Evolutionary conservation across 2,329 filamentous ascomycete species (phyloP).

Genomic region (Colletotrichum spinosum): DNA sequence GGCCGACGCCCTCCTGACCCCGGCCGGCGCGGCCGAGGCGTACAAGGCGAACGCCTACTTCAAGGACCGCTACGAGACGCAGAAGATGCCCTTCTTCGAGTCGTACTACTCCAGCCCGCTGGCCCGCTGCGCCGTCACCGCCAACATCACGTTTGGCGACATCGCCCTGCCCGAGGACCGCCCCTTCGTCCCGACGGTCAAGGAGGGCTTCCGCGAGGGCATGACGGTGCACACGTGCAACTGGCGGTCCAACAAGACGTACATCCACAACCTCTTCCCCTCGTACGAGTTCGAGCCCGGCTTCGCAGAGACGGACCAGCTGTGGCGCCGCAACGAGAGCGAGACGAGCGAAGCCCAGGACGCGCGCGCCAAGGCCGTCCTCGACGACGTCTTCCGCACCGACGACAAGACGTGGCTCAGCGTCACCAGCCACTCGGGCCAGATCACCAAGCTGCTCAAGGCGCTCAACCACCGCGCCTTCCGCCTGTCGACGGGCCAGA

Average conservation of each 20-base stretch:
- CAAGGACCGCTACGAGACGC: slow-evolving; percentile 60
- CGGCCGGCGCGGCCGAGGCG: slow-evolving; percentile 67
- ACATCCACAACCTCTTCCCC: slow-evolving; percentile 65
- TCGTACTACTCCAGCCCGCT: slow-evolving; percentile 75
- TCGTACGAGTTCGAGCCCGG: slow-evolving; percentile 68
- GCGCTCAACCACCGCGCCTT: slow-evolving; percentile 73
- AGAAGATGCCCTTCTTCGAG: slow-evolving; percentile 70
- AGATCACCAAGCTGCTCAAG: slow-evolving; percentile 62
- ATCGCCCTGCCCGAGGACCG: slow-evolving; percentile 61
- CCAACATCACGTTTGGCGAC: slow-evolving; percentile 68
- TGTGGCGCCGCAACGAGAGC: slow-evolving; percentile 56
- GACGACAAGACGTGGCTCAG: slow-evolving; percentile 68
- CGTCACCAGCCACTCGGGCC: slow-evolving; percentile 70
- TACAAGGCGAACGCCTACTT: slow-evolving; percentile 70
- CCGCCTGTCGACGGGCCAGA: slow-evolving; percentile 71
- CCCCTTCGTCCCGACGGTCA: slow-evolving; percentile 69
- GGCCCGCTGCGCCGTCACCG: slow-evolving; percentile 71
- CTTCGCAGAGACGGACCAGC: slow-evolving; percentile 66
- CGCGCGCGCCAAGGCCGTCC: slow-evolving; percentile 57
- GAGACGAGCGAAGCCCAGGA: slow-evolving; percentile 62
- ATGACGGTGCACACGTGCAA: slow-evolving; percentile 78
- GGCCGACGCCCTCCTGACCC: slow-evolving; percentile 73
- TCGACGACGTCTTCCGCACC: slow-evolving; percentile 67
- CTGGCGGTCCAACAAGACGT: slow-evolving; percentile 65
- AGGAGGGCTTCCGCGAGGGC: slow-evolving; percentile 74